Evolutionary conservation across 2,329 filamentous ascomycete species (phyloP).

Genomic region (Penicillium capsulatum): DNA sequence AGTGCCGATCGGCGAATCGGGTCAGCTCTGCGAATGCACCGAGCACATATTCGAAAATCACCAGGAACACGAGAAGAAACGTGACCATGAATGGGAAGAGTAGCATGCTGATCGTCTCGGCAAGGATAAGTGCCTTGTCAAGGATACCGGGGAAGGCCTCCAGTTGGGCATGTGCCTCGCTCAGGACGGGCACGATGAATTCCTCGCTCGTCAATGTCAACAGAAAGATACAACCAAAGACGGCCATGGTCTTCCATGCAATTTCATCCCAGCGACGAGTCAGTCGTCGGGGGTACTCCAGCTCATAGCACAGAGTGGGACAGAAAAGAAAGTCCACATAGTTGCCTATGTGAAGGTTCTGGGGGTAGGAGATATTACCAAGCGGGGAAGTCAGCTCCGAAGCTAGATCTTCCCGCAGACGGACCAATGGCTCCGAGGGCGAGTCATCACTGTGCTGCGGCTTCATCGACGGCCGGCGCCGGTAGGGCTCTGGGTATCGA

Average conservation of each 20-base stretch:
- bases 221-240: conserved; percentile 95
- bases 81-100: conserved; percentile 97
- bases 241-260: conserved; percentile 77
- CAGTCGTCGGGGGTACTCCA: conserved; percentile 82
- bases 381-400: conserved; percentile 87
- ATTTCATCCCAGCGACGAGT: conserved; percentile 76
- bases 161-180: conserved; percentile 61
- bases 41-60: conserved; percentile 96
- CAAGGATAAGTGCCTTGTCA: conserved; percentile 74
- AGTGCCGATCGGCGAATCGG: conserved; percentile 86
- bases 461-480: conserved; percentile 27
- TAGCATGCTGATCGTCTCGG: conserved; percentile 84
- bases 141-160: conserved; percentile 46
- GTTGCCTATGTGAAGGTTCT: conserved; percentile 78
- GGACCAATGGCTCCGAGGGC: conserved; percentile 54
- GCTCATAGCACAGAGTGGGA: conserved; percentile 93
- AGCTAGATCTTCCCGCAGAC: conserved; percentile 80
- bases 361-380: conserved; percentile 82
- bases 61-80: conserved; percentile 90
- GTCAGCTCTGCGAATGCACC: conserved; percentile 94
- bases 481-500: conserved; percentile 62
- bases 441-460: conserved; percentile 27
- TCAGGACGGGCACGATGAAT: conserved; percentile 86
- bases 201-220: conserved; percentile 88
- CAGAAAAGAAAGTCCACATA: conserved; percentile 85